Evolutionary conservation across 306 rosid species (phyloP).

Genomic region (Cicer judaicum): DNA sequence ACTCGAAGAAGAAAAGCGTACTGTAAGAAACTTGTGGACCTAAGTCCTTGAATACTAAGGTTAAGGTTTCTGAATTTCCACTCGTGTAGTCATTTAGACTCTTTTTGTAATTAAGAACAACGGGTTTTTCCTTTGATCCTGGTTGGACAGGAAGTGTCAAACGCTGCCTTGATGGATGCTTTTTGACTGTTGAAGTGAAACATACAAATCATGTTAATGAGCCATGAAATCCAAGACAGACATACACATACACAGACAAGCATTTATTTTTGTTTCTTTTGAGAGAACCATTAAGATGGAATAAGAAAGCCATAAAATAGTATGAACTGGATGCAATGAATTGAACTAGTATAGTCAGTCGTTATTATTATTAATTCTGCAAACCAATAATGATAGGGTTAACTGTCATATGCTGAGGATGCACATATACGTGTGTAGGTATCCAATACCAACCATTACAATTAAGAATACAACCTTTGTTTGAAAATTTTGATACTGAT

Average conservation of each 20-base stretch:
- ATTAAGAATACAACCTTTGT: not conserved
- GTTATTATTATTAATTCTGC: slow-evolving; percentile 6
- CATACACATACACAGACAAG: slow-evolving; percentile 6
- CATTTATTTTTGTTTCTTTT: not conserved
- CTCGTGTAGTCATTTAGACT: slow-evolving; percentile 69
- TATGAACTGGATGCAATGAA: slow-evolving; percentile 26
- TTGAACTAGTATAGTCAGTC: slow-evolving; percentile 4
- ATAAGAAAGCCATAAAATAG: slow-evolving; percentile 29
- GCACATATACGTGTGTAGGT: not conserved
- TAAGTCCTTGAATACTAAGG: slow-evolving; percentile 84
- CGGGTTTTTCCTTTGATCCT: slow-evolving; percentile 83
- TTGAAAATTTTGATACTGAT: not conserved
- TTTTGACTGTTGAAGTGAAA: slow-evolving; percentile 74
- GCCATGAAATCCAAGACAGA: slow-evolving; percentile 36
- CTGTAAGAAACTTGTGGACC: slow-evolving; percentile 92
- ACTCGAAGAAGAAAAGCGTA: slow-evolving; percentile 86
- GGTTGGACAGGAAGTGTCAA: slow-evolving; percentile 81
- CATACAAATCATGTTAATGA: slow-evolving; percentile 44
- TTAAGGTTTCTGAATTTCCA: slow-evolving; percentile 65
- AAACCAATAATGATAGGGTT: not conserved
- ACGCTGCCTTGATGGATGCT: slow-evolving; percentile 84
- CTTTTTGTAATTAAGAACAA: slow-evolving; percentile 76
- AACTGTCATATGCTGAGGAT: not conserved
- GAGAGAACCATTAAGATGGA: slow-evolving; percentile 21
- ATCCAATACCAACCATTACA: not conserved